phyloP scores from a whole-genome alignment of 2,329 filamentous ascomycete genomes.

The Penicillium sp. region DNA sequence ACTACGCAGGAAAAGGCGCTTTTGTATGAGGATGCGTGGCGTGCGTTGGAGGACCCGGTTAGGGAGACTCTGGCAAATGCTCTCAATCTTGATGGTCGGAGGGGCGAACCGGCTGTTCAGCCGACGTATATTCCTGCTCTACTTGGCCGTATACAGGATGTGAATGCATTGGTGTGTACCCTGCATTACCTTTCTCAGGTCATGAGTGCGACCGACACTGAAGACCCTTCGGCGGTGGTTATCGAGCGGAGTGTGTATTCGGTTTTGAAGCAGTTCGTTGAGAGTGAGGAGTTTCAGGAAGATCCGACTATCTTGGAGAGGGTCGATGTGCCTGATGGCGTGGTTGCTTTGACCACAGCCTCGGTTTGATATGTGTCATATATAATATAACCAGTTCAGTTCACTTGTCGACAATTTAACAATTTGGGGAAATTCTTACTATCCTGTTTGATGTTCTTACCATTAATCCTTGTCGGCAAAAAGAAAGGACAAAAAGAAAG shows the following conservation, averaged over 20 bases:
- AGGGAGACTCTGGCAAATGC: conserved; percentile 1
- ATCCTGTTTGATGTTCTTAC: background rate
- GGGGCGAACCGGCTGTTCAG: conserved; percentile 12
- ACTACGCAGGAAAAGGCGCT: conserved; percentile 7
- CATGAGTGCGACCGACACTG: conserved; percentile 2
- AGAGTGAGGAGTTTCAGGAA: conserved; percentile 9
- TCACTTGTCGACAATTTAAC: background rate
- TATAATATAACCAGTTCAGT: no score
- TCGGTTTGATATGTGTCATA: background rate
- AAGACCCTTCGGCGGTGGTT: conserved; percentile 10
- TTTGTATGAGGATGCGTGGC: conserved; percentile 11
- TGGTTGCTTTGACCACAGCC: background rate
- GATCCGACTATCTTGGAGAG: conserved; percentile 13
- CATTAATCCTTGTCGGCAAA: no score
- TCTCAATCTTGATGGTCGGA: conserved; percentile 15
- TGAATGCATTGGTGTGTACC: background rate
- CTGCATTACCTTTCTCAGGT: conserved; percentile 11
- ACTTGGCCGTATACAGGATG: conserved; percentile 3
- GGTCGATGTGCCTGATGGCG: conserved; percentile 12
- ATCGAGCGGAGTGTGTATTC: conserved; percentile 15
- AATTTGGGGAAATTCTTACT: background rate
- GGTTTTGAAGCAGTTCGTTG: conserved; percentile 11
- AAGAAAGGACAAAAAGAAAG: no score
- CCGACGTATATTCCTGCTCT: conserved; percentile 18
- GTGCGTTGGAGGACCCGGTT: conserved; percentile 1